Evolutionary conservation across 495 filamentous ascomycete species (phyloP), one percentile per base, ranked within the genome.

Genomic region (Platismatia glauca): DNA sequence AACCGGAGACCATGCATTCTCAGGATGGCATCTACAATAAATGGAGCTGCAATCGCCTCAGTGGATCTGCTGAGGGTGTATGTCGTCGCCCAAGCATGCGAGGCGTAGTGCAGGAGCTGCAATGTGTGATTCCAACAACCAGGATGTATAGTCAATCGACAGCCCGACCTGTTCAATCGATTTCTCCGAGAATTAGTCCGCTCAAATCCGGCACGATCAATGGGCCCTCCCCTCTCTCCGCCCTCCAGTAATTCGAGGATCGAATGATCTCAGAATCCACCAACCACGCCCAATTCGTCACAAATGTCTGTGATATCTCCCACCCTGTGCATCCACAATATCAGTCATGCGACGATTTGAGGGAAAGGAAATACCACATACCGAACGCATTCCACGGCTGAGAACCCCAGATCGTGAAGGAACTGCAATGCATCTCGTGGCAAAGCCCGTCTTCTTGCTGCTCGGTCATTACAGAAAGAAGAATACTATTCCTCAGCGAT

Each of bases 401-500:
- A 22, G 44, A 58, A 18, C 61, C 65, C 61, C 65, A 64, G 22
- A 64, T 58, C n/a, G 53, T 62, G 55, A 63, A 53, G n/a, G 50
- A 20, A 20, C 31, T 50, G 13, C n/a, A 3, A 50, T 67, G 61
- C 50, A 69, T 24, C 4, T 58, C 61, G 9, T 64, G 16, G 37
- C 65, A 64, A 24, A 69, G 50, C 9, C 41, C 43, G 8, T 67
- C 62, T 20, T 67, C 65, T 38, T 67, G 62, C 4, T 69, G 68
- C 22, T 69, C 68, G 11, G 72, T 69, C n/a, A 61, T 7, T 7
- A 64, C 61, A 24, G 67, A 59, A 18, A 58, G 64, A 35, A 73
- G 37, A 7, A 73, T 58, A 9, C 69, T 65, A 20, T 77, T 71
- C 18, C 74, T 71, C 11, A 77, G 59, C 1, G 69, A 62, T 6